Evolutionary conservation across 768 basidiomycete species (phyloP).

Genomic region (Boletus tylopilopsis): DNA sequence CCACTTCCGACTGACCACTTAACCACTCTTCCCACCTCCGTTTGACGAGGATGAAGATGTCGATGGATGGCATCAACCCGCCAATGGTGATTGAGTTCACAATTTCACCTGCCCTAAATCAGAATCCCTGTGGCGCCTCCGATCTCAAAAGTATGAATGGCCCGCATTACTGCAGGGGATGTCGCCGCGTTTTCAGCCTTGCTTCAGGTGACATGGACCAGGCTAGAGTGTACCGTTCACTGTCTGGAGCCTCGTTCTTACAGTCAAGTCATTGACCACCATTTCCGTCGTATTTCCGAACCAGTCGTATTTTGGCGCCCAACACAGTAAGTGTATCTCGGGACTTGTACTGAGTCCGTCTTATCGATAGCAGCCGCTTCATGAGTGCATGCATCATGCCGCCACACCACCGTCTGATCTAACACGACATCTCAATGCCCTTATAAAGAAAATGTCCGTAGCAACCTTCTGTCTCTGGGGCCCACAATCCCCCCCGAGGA

Average conservation of each 20-base stretch:
- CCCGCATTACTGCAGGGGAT: not conserved
- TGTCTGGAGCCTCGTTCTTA: constrained; percentile 20
- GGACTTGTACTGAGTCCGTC: constrained; percentile 24
- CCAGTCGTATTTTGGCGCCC: constrained; percentile 17
- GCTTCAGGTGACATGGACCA: constrained; percentile 5
- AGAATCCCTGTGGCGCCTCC: constrained; percentile 27
- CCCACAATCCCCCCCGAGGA: constrained; percentile 32
- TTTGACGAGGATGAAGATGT: constrained; percentile 52
- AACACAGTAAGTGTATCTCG: constrained; percentile 19
- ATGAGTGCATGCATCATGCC: constrained; percentile 17
- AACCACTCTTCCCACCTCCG: constrained; percentile 66
- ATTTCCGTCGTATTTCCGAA: constrained; percentile 27
- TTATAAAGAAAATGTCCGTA: constrained; percentile 31
- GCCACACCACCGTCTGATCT: constrained; percentile 22
- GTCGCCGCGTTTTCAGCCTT: constrained; percentile 12
- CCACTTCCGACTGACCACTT: constrained; percentile 68
- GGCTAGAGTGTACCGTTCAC: constrained; percentile 8
- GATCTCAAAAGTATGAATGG: constrained; percentile 11
- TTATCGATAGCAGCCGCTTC: constrained; percentile 27
- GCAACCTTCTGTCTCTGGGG: constrained; percentile 22
- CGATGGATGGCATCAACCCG: constrained; percentile 26
- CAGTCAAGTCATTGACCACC: constrained; percentile 13
- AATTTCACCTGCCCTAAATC: constrained; percentile 34
- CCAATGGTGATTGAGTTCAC: constrained; percentile 16
- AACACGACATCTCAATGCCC: constrained; percentile 13